Evolutionary conservation across 176 grass and related monocot species (phyloP).

Genomic region (Alopecurus myosuroides): DNA sequence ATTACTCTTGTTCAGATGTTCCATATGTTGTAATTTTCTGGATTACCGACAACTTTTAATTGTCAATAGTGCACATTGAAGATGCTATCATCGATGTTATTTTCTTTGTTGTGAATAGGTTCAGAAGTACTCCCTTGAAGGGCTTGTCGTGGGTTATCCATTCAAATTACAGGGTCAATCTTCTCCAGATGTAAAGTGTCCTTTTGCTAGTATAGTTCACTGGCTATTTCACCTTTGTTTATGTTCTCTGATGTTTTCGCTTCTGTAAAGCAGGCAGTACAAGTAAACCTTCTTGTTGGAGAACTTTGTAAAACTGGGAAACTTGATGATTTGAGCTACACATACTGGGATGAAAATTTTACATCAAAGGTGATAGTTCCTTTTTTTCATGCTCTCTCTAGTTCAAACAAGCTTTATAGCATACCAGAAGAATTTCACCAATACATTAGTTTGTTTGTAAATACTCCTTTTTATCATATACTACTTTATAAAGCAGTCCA

Average conservation of each 20-base stretch:
- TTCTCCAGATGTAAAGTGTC: conserved; percentile 38
- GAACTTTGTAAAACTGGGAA: conserved; percentile 67
- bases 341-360: conserved; percentile 97
- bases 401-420: background rate
- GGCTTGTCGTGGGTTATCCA: conserved; percentile 78
- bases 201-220: conserved; percentile 1
- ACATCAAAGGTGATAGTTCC: conserved; percentile 59
- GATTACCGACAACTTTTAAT: background rate
- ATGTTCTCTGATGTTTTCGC: conserved; percentile 36
- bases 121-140: conserved; percentile 49
- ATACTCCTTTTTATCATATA: too few species aligned
- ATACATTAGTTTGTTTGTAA: too few species aligned
- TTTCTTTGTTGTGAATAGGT: conserved; percentile 45
- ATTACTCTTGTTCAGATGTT: conserved; percentile 1
- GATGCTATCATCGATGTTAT: background rate
- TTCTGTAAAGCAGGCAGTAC: conserved; percentile 55
- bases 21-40: background rate
- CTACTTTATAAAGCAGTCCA: too few species aligned
- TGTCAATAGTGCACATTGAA: background rate
- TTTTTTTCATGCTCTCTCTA: conserved; percentile 10
- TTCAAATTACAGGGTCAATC: conserved; percentile 67
- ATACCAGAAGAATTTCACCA: too few species aligned
- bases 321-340: conserved; percentile 60
- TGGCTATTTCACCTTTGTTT: background rate
- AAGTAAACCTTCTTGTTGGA: conserved; percentile 76